These are phyloP conservation scores for Phaeotremella skinneri DNA, from an alignment of 768 basidiomycete species.

Conservation along the genomic window DNA sequence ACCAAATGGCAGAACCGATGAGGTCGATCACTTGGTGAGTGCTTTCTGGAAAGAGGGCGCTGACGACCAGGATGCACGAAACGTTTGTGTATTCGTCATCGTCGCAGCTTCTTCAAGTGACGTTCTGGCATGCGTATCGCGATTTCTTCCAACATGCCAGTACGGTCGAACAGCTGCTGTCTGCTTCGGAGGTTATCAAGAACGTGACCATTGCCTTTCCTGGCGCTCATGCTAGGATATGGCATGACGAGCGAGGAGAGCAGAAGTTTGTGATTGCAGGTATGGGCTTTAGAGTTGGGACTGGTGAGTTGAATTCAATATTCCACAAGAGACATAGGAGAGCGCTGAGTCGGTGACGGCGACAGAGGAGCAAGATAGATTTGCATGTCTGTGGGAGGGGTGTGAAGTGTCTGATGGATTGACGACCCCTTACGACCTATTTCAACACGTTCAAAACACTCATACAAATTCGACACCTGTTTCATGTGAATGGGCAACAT, in stretches of 20 bases:
- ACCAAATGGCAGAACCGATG: conserved; percentile 39
- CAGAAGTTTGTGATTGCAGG: conserved; percentile 80
- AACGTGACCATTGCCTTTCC: conserved; percentile 82
- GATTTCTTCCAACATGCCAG: conserved; percentile 64
- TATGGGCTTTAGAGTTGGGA: conserved; percentile 57
- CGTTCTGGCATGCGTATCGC: conserved; percentile 92
- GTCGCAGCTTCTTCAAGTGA: conserved; percentile 84
- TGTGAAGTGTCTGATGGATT: conserved; percentile 18
- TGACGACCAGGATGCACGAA: conserved; percentile 72
- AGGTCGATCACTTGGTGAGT: conserved; percentile 46
- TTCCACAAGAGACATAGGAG: background rate
- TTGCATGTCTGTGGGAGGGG: conserved; percentile 74
- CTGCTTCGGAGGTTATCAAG: conserved; percentile 92
- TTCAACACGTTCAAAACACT: conserved; percentile 57
- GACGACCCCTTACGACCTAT: conserved; percentile 22
- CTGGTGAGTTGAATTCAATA: conserved; percentile 31
- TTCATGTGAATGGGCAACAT: conserved; percentile 71
- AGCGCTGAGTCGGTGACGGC: conserved; percentile 53
- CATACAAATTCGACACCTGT: conserved; percentile 59
- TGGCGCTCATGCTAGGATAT: conserved; percentile 80
- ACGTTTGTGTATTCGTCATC: conserved; percentile 76
- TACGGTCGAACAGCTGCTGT: conserved; percentile 56
- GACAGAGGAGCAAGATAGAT: conserved; percentile 59
- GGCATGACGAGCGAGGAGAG: conserved; percentile 56
- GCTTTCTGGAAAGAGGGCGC: background rate